Evolutionary conservation across 495 filamentous ascomycete species (phyloP).

Genomic region (Hypoxylon intermedium): DNA sequence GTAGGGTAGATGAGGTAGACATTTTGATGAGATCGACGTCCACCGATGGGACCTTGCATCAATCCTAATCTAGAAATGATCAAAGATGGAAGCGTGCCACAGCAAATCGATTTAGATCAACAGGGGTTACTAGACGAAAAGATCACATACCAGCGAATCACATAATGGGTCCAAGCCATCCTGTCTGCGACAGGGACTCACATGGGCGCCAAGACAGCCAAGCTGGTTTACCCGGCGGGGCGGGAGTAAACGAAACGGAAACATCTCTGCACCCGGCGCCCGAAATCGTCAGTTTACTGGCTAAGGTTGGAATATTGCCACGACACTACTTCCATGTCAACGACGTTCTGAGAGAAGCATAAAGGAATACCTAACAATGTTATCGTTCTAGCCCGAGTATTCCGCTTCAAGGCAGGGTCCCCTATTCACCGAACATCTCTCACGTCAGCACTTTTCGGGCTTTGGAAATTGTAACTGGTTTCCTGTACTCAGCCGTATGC

Average conservation of each 20-base stretch:
- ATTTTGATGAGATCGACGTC: constrained; percentile 27
- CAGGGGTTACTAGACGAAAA: constrained; percentile 27
- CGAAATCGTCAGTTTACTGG: constrained; percentile 9
- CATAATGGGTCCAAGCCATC: constrained; percentile 21
- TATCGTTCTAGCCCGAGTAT: background rate
- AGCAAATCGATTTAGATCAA: constrained; percentile 29
- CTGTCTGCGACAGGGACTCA: constrained; percentile 18
- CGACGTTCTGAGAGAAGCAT: background rate
- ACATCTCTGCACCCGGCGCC: constrained; percentile 7
- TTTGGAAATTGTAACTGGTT: constrained; percentile 26
- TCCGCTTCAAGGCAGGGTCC: constrained; percentile 11
- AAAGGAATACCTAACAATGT: background rate
- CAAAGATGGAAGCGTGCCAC: constrained; percentile 27
- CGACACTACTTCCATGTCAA: constrained; percentile 11
- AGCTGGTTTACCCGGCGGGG: constrained; percentile 31
- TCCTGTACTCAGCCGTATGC: constrained; percentile 12
- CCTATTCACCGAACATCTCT: constrained; percentile 30
- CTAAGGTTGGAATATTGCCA: constrained; percentile 12
- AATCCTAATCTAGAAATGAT: constrained; percentile 30
- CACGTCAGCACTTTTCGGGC: constrained; percentile 30
- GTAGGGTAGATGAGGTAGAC: constrained; percentile 18
- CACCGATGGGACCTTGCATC: constrained; percentile 38
- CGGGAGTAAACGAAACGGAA: constrained; percentile 36
- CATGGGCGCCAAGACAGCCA: constrained; percentile 33
- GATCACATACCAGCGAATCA: constrained; percentile 29